Percentiles rank a stretch among this genome's conserved stretches.
These are phyloP conservation scores for Exophiala xenobiotica DNA, from an alignment of 2,329 filamentous ascomycete genomes.

Conservation along the genomic window DNA sequence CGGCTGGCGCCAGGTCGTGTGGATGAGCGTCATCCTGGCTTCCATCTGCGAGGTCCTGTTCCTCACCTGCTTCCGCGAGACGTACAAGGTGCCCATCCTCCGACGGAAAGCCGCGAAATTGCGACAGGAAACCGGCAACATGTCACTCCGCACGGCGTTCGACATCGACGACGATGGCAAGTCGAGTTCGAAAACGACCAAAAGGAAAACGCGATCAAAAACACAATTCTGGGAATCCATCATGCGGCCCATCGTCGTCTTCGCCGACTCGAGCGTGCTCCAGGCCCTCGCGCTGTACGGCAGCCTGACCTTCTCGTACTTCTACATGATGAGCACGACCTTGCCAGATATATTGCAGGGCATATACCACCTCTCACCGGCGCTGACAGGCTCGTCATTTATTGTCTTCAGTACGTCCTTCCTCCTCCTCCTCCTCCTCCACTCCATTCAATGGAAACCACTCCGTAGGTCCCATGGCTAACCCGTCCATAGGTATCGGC, in stretches of 20 bases:
- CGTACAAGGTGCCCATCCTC: slow-evolving; percentile 36
- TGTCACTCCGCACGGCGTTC: slow-evolving; percentile 26
- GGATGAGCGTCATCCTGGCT: slow-evolving; percentile 25
- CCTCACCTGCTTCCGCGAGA: slow-evolving; percentile 34
- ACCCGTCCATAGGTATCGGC: slow-evolving; percentile 25
- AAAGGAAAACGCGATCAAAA: slow-evolving; percentile 4
- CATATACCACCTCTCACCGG: slow-evolving; percentile 32
- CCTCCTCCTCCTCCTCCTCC: not conserved
- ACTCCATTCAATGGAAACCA: not conserved
- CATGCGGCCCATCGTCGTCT: slow-evolving; percentile 57
- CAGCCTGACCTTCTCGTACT: slow-evolving; percentile 47
- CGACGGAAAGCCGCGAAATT: slow-evolving; percentile 33
- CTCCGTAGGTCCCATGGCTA: too few species aligned
- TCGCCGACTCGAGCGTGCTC: slow-evolving; percentile 57
- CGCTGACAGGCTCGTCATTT: slow-evolving; percentile 33
- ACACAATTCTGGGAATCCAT: slow-evolving; percentile 46
- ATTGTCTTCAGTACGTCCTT: slow-evolving; percentile 21
- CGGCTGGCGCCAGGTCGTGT: slow-evolving; percentile 31
- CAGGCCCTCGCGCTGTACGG: slow-evolving; percentile 49
- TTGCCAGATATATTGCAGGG: slow-evolving; percentile 36
- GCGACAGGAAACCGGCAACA: slow-evolving; percentile 32
- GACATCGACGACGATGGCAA: slow-evolving; percentile 8
- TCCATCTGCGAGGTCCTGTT: slow-evolving; percentile 28
- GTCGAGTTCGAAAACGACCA: not conserved
- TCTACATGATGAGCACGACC: slow-evolving; percentile 46